phyloP scores from a whole-genome alignment of 2,329 filamentous ascomycete species.

The Talaromyces sp. region DNA sequence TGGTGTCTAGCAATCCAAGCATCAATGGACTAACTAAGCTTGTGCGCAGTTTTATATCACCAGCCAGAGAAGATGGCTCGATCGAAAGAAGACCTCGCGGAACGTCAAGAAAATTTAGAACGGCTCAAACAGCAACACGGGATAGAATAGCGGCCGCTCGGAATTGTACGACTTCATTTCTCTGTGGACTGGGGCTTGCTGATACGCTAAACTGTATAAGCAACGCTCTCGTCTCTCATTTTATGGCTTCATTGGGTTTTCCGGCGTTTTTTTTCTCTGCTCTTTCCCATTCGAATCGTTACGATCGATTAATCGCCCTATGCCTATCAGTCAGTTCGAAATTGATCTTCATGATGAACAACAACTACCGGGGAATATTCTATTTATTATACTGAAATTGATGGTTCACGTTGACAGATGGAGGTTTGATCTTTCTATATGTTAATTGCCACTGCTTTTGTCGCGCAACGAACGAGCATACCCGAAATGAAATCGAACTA shows the following conservation, averaged over 20 bases:
- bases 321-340: constrained; percentile 1
- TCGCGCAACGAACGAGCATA: constrained; percentile 5
- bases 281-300: constrained; percentile 23
- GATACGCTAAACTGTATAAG: neutral
- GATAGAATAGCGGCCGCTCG: constrained; percentile 73
- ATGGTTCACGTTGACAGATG: neutral
- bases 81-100: constrained; percentile 89
- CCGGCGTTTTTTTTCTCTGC: constrained; percentile 34
- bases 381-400: neutral
- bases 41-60: constrained; percentile 63
- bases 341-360: neutral
- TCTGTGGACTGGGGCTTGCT: constrained; percentile 22
- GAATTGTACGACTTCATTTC: neutral
- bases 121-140: constrained; percentile 96
- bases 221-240: neutral
- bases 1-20: neutral
- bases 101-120: constrained; percentile 95
- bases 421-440: neutral
- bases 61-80: constrained; percentile 77
- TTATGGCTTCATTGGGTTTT: constrained; percentile 39
- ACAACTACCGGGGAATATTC: neutral
- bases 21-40: neutral
- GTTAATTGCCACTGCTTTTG: neutral
- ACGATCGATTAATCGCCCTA: neutral
- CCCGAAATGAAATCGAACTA: neutral